Evolutionary conservation across 257 asterid species (phyloP).

Genomic region (Primulina tabacum): DNA sequence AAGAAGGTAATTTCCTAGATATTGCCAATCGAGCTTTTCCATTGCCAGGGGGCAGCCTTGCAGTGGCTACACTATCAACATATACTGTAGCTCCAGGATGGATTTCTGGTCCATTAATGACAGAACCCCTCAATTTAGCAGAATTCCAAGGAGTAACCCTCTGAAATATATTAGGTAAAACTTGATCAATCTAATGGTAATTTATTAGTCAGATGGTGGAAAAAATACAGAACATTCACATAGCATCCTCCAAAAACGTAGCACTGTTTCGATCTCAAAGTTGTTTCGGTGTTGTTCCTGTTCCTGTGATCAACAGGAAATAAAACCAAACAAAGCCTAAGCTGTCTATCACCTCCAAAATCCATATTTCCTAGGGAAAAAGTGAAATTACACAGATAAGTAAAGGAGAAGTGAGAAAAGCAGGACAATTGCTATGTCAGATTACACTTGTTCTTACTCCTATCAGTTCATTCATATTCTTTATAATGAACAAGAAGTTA

Average conservation of each 20-base stretch:
- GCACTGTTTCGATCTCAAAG: not conserved
- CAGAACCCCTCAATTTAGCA: slow-evolving; percentile 69
- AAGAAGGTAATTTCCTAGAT: slow-evolving; percentile 82
- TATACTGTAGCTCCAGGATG: slow-evolving; percentile 85
- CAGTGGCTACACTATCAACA: slow-evolving; percentile 60
- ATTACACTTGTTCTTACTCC: too few relatives aligned
- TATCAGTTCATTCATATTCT: too few relatives aligned
- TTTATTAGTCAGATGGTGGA: not conserved
- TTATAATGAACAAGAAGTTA: too few relatives aligned
- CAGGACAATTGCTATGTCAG: too few relatives aligned
- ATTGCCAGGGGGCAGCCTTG: slow-evolving; percentile 40
- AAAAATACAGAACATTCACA: not conserved
- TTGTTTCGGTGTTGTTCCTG: not conserved
- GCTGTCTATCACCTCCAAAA: too few relatives aligned
- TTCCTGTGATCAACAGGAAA: not conserved
- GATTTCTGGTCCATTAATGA: slow-evolving; percentile 79
- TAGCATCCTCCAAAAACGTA: not conserved
- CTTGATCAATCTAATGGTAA: too few relatives aligned
- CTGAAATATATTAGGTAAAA: slow-evolving; percentile 34
- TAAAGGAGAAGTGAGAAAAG: too few relatives aligned
- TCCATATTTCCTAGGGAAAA: too few relatives aligned
- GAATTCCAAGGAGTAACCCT: slow-evolving; percentile 97
- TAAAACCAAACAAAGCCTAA: too few relatives aligned
- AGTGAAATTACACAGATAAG: too few relatives aligned
- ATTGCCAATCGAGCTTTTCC: slow-evolving; percentile 52